Conservation (phyloP, 306 rosid species). For the Quercus engelmannii region DNA sequence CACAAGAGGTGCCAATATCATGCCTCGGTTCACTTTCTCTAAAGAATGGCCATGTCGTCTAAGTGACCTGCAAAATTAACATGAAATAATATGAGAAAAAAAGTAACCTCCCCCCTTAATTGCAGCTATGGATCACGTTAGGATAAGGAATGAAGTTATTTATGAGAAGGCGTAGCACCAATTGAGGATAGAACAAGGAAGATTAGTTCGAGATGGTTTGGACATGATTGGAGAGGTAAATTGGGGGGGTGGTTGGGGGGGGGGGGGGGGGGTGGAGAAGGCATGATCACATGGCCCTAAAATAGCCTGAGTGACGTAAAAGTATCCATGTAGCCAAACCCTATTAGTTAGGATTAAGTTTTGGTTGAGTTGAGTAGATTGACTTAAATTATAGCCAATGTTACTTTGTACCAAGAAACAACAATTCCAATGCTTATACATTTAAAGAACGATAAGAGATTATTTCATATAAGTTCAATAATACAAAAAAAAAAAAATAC, state of each 20-base stretch:
- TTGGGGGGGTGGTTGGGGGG: too few relatives aligned
- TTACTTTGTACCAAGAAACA: conserved; percentile 4
- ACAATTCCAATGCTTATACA: neutral
- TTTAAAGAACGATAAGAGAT: neutral
- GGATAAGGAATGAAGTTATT: neutral
- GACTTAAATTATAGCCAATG: conserved; percentile 1
- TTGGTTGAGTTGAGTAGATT: neutral
- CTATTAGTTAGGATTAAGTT: neutral
- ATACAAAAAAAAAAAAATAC: neutral
- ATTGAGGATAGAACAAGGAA: neutral
- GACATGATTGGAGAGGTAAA: neutral
- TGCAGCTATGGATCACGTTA: neutral
- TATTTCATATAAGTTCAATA: neutral
- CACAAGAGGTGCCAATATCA: conserved; percentile 89
- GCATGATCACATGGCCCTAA: neutral
- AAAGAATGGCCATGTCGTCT: conserved; percentile 74
- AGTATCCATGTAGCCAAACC: neutral
- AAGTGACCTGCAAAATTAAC: conserved; percentile 52
- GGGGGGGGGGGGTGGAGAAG: too few relatives aligned
- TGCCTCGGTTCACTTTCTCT: conserved; percentile 85
- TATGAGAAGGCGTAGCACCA: neutral
- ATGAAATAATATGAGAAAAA: neutral
- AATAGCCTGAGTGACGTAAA: neutral
- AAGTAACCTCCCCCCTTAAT: conserved; percentile 8
- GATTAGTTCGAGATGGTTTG: neutral